phyloP scores from a whole-genome alignment of 768 basidiomycete species.

The Candolleomyces eurysporus region DNA sequence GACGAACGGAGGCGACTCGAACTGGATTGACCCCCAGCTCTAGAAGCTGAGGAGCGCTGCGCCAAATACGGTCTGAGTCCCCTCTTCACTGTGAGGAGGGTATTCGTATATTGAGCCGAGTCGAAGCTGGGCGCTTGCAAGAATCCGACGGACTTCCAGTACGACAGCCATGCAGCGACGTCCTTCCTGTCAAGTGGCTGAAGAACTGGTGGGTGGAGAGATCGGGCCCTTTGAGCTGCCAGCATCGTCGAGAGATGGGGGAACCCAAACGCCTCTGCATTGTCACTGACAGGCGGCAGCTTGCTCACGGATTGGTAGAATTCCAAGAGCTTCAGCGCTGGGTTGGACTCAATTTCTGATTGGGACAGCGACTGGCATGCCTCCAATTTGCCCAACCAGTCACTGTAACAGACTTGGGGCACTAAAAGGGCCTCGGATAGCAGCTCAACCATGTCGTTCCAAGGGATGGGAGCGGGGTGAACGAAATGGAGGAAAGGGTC shows the following conservation, averaged over 20 bases:
- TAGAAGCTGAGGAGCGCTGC: neutral
- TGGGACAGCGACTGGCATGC: constrained; percentile 4
- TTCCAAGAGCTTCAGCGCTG: constrained; percentile 26
- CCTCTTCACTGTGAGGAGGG: neutral
- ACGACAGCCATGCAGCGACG: constrained; percentile 15
- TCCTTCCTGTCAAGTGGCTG: constrained; percentile 10
- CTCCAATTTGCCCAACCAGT: constrained; percentile 29
- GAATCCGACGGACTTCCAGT: constrained; percentile 11
- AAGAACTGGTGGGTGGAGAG: constrained; percentile 3
- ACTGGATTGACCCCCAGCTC: neutral
- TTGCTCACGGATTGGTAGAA: constrained; percentile 22
- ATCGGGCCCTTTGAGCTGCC: constrained; percentile 6
- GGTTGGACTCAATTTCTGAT: constrained; percentile 13
- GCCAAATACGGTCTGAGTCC: neutral
- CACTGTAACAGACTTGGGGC: constrained; percentile 27
- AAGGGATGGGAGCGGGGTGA: constrained; percentile 25
- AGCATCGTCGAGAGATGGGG: constrained; percentile 14
- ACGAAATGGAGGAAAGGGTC: constrained; percentile 20
- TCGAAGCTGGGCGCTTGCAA: neutral
- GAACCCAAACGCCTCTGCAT: constrained; percentile 22
- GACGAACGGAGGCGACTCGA: neutral
- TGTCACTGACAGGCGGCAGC: constrained; percentile 2
- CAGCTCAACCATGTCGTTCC: constrained; percentile 17
- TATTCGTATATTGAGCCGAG: neutral
- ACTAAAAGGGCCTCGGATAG: constrained; percentile 21